A percentile compares a stretch with the other conserved stretches of the same genome.
Conservation (phyloP, 495 filamentous ascomycete genomes). For the Hypoxylon intermedium region DNA sequence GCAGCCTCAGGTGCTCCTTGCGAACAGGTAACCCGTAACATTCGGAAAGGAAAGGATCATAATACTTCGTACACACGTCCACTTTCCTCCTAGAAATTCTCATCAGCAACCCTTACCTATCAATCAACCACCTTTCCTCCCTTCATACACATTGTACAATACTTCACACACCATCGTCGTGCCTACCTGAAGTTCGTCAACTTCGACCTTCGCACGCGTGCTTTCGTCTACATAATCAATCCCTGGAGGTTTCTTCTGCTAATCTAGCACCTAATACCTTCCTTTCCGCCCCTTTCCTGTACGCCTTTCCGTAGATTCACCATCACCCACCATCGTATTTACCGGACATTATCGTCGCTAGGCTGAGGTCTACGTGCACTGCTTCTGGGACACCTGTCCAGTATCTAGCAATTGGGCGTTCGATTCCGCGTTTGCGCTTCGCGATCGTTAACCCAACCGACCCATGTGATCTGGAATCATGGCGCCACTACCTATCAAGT, state of each 20-base stretch:
- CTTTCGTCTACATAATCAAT: constrained; percentile 37
- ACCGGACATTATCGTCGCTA: constrained; percentile 5
- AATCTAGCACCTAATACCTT: constrained; percentile 36
- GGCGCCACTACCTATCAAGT: constrained; percentile 82
- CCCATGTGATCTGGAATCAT: constrained; percentile 49
- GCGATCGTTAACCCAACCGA: constrained; percentile 19
- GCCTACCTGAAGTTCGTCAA: constrained; percentile 9
- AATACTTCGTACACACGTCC: constrained; percentile 32
- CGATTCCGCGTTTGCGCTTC: constrained; percentile 27
- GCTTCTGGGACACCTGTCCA: constrained; percentile 18
- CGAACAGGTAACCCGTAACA: constrained; percentile 46
- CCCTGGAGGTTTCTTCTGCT: constrained; percentile 35
- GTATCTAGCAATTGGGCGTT: constrained; percentile 20
- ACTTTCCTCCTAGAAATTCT: constrained; percentile 37
- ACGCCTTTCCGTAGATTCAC: constrained; percentile 6
- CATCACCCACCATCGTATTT: constrained; percentile 8
- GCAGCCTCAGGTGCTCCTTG: constrained; percentile 31
- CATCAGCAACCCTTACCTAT: constrained; percentile 3
- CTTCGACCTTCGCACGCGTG: constrained; percentile 18
- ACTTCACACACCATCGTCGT: constrained; percentile 24
- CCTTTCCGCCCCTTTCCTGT: constrained; percentile 25
- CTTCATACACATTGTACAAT: constrained; percentile 39
- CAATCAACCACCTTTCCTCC: constrained; percentile 17
- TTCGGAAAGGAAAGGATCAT: constrained; percentile 36
- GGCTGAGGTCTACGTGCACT: constrained; percentile 15